Base-by-base conservation (phyloP, 169 alveolate species). In the Cryptosporidium sp. region DNA sequence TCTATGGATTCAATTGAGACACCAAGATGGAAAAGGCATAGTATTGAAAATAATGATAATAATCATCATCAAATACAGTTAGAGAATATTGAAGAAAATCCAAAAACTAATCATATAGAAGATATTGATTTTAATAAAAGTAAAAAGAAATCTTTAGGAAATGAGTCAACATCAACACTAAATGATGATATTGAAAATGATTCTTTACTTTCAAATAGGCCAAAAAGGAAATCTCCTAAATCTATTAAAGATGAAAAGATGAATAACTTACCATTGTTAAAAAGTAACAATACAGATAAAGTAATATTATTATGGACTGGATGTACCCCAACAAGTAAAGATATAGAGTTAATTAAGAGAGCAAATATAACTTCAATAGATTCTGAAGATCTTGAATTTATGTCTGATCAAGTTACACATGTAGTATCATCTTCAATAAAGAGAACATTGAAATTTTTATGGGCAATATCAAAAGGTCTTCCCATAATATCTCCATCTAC, bases 391-490 rank as follows among this genome's bases (percentile, higher is more conserved):
- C 65, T 80, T 61, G 89, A 60, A 12, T 58, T 80, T 14, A 80
- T 80, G 67, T 80, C 73, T 31, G 52, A 65, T 18, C 29, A 39
- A 60, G 75, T 80, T 60, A 80, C 89, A 29, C 89, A 80, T 31
- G 73, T 80, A 1, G 60, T 80, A 5, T 9, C 89, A 4, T 48
- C 89, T 10, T 80, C 89, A 60, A 80, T 80, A 39, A 80, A 80
- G 35, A 80, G 89, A 42, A 80, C 89, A 12, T 45, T 80, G 21
- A 80, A 80, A 21, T 80, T 80, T 33, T 29, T 80, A 9, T 80
- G 89, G 89, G 89, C 89, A 62, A 70, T 80, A 37, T 62, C 69
- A 8, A 80, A 62, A 18, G 89, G 89, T 44, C 29, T 80, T 21
- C 75, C 89, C 6, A 80, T 80, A 23, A 80, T 80, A 61, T 62